A percentile compares a stretch with the other conserved stretches of the same genome.
These are phyloP conservation scores for Jacaranda copaia DNA, from an alignment of 257 asterid genomes.

Conservation along the genomic window DNA sequence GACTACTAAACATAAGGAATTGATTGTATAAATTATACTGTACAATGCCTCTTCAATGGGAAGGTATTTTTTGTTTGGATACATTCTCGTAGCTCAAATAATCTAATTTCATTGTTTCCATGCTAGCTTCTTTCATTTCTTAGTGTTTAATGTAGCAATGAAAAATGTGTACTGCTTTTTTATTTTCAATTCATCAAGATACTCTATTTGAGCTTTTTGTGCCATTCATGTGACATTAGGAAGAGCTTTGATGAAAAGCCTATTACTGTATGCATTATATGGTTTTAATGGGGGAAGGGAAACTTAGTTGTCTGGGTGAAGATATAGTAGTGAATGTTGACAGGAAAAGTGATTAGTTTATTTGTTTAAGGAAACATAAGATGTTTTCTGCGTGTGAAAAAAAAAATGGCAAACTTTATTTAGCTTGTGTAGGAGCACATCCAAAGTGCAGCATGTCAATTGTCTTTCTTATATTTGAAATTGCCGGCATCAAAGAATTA, in stretches of 20 bases:
- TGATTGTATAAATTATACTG: no score
- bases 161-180: not conserved
- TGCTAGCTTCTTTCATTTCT: not conserved
- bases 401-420: not conserved
- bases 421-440: not conserved
- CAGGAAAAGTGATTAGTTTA: not conserved
- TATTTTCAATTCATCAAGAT: not conserved
- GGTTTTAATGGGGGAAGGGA: not conserved
- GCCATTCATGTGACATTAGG: not conserved
- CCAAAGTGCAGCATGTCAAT: not conserved
- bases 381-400: not conserved
- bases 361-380: not conserved
- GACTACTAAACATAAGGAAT: no score
- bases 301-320: not conserved
- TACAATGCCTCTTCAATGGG: no score
- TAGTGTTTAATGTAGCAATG: not conserved
- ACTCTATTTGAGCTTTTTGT: not conserved
- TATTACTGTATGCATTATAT: not conserved
- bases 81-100: not conserved
- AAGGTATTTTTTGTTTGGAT: not conserved
- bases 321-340: not conserved
- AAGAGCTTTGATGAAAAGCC: not conserved
- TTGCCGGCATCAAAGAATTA: not conserved
- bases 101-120: no score
- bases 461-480: not conserved